Base-by-base conservation (phyloP, 345 rosid species). In the Arabidopsis suecica region DNA sequence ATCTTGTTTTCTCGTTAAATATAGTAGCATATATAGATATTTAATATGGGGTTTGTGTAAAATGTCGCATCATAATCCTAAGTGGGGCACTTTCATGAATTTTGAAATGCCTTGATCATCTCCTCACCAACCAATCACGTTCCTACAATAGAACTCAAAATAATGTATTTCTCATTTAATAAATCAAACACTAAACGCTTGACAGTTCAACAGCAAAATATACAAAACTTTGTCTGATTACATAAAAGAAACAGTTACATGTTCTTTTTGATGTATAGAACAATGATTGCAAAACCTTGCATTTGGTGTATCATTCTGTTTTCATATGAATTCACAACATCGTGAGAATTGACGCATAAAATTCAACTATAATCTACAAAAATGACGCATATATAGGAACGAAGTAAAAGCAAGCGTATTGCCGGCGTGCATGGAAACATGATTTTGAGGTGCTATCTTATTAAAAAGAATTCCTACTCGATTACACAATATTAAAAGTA, bases 61-160 rank as follows among this genome's bases (percentile, higher is more conserved):
- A 33, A 68, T 69, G 64, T 75, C 74, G 61, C 74, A 75, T 68
- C 73, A 53, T 11, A 68, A 68, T 34, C 64, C 3, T 14, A 22
- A 68, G 79, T 75, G 79, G 69, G 47, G 74, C 79, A 75, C 63
- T 61, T 30, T 14, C 69, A 61, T 41, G 49, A 42, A 61, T 33
- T 48, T 75, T 28, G 53, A 50, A 60, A 60, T 20, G 20, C 60
- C 37, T 59, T 49, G 73, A 58, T 61, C 61, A 30, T 74, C 28
- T 22, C 36, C 45, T 38, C 78, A 66, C 78, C 67, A 74, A 66
- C 78, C 72, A 74, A 58, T 49, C 33, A 66, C 67, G 36, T 74
- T 66, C 53, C 67, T 37, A 74, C 33, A 68, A 6, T 50, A 68
- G 5, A 68, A 56, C 53, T 38, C 20, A 49, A 54, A 74, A 41